These are phyloP conservation scores for Solanum acaule DNA, from an alignment of 257 asterid species.

Conservation along the genomic window DNA sequence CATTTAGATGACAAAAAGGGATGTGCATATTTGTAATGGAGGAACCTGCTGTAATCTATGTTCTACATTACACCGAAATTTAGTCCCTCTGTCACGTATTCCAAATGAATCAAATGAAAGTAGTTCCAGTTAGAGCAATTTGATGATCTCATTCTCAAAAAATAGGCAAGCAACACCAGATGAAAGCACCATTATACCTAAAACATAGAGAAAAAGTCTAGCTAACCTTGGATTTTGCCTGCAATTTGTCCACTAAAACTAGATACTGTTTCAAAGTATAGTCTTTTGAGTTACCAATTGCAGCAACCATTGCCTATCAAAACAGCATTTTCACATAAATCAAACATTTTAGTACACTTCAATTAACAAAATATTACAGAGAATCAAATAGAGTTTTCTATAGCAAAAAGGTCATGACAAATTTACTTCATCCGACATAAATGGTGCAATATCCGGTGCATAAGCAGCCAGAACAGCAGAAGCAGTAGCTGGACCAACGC, in stretches of 20 bases:
- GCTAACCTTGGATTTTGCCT: slow-evolving; percentile 64
- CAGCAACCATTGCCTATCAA: slow-evolving; percentile 64
- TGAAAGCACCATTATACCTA: neutral
- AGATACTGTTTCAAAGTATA: slow-evolving; percentile 65
- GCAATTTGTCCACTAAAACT: slow-evolving; percentile 53
- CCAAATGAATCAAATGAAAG: neutral
- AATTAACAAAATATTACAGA: neutral
- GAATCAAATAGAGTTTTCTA: neutral
- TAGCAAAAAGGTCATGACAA: neutral
- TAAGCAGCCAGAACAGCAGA: slow-evolving; percentile 85
- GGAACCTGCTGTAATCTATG: neutral
- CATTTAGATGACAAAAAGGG: neutral
- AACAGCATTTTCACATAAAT: neutral
- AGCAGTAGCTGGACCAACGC: slow-evolving; percentile 95
- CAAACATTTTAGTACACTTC: neutral
- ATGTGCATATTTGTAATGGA: neutral
- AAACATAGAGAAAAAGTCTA: neutral
- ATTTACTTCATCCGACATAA: slow-evolving; percentile 86
- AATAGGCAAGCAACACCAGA: neutral
- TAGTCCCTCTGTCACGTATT: neutral
- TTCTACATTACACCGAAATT: neutral
- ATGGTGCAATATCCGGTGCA: slow-evolving; percentile 72
- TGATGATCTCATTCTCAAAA: neutral
- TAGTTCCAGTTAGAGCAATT: neutral
- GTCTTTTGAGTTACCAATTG: slow-evolving; percentile 62